phyloP scores from a whole-genome alignment of 257 asterid species.

The Fraxinus cuspidata region DNA sequence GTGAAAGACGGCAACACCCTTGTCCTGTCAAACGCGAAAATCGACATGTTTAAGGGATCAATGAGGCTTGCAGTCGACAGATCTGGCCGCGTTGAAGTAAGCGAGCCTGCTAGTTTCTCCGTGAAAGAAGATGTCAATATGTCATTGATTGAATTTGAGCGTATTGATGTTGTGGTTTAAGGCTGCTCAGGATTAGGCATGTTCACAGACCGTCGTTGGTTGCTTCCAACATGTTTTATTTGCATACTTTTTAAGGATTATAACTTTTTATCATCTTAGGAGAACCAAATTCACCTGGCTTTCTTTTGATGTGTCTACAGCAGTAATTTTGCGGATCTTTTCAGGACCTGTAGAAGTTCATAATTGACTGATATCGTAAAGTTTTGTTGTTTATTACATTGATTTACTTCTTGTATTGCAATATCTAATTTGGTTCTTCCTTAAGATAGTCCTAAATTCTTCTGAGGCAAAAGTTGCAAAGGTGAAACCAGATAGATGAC shows the following conservation, averaged over 20 bases:
- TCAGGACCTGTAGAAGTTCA: neutral
- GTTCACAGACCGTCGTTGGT: neutral
- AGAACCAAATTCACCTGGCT: neutral
- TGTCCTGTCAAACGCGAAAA: slow-evolving; percentile 59
- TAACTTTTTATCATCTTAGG: neutral
- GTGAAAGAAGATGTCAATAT: slow-evolving; percentile 62
- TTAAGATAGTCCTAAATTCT: neutral
- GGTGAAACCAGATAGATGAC: neutral
- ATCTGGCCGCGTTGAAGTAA: slow-evolving; percentile 60
- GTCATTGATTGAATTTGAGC: slow-evolving; percentile 77
- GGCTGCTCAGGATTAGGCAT: neutral
- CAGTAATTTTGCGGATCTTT: neutral
- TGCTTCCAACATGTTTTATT: neutral
- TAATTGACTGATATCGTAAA: neutral
- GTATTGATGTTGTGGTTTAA: slow-evolving; percentile 65
- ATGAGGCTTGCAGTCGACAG: slow-evolving; percentile 85
- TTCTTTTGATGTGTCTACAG: neutral
- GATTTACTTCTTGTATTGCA: neutral
- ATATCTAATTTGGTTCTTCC: neutral
- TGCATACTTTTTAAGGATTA: neutral
- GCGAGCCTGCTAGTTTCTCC: slow-evolving; percentile 48
- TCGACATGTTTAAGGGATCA: slow-evolving; percentile 81
- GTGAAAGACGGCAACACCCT: slow-evolving; percentile 63
- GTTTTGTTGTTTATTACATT: neutral
- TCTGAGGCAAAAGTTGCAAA: neutral